phyloP scores from a whole-genome alignment of 345 rosid genomes.

The Psidium guajava region DNA sequence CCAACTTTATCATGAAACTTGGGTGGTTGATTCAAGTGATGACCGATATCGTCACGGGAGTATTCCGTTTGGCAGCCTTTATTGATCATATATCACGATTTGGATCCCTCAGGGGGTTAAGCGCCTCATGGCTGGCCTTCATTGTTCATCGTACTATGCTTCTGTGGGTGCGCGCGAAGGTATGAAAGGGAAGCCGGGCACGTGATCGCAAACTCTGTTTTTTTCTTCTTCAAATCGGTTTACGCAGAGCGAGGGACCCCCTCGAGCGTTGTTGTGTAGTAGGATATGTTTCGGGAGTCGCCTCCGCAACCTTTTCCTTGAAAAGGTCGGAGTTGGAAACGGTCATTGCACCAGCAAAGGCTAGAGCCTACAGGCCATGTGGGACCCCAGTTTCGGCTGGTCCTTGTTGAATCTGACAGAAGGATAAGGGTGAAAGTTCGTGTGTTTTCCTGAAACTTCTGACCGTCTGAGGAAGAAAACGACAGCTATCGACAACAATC shows the following conservation, averaged over 20 bases:
- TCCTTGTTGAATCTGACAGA: not conserved
- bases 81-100: not conserved
- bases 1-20: not conserved
- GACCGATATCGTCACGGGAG: not conserved
- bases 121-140: not conserved
- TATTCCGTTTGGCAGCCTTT: not conserved
- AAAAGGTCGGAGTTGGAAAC: not conserved
- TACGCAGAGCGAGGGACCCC: not conserved
- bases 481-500: not conserved
- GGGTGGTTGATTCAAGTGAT: not conserved
- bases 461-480: not conserved
- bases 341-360: not conserved
- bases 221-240: not conserved
- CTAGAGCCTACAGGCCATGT: not conserved
- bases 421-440: not conserved
- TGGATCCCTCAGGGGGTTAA: not conserved
- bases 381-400: not conserved
- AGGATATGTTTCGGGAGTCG: not conserved
- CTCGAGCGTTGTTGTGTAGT: not conserved
- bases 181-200: not conserved
- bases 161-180: not conserved
- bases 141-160: not conserved
- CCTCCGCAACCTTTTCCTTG: not conserved
- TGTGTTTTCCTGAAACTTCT: not conserved
- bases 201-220: not conserved